Conservation (phyloP, 352 stramenopile genomes). For the Phytophthora ramorum region DNA sequence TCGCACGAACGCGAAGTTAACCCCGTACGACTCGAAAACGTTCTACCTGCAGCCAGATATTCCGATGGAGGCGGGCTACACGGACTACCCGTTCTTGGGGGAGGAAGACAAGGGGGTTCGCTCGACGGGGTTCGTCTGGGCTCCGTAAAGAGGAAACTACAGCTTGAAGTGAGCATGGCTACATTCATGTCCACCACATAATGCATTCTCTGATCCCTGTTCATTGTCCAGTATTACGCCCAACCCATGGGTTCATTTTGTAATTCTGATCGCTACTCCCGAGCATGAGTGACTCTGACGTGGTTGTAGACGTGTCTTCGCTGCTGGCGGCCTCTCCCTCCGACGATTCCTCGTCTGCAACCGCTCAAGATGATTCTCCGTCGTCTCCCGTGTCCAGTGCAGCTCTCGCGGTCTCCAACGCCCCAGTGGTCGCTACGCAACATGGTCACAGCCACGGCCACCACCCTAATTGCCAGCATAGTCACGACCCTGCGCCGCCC, state of each 20-base stretch:
- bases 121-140: constrained; percentile 7
- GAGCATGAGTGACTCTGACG: constrained; percentile 29
- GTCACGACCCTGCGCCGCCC: constrained; percentile 2
- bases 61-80: constrained; percentile 47
- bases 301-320: constrained; percentile 36
- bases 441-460: constrained; percentile 35
- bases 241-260: constrained; percentile 10
- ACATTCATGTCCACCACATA: constrained; percentile 2
- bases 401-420: constrained; percentile 1
- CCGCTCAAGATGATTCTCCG: not conserved
- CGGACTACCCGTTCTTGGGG: constrained; percentile 42
- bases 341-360: not conserved
- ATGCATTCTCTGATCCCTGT: not conserved
- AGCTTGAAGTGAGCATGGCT: constrained; percentile 9
- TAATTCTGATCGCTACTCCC: not conserved
- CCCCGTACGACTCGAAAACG: constrained; percentile 44
- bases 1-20: constrained; percentile 38
- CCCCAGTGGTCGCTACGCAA: constrained; percentile 11
- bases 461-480: constrained; percentile 27
- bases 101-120: constrained; percentile 22
- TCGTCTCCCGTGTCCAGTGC: constrained; percentile 5
- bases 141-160: constrained; percentile 1
- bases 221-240: constrained; percentile 2
- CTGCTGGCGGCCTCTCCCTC: constrained; percentile 10
- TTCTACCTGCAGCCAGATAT: constrained; percentile 44